Evolutionary conservation across 345 rosid genomes (phyloP).

Genomic region (Populus deltoides): DNA sequence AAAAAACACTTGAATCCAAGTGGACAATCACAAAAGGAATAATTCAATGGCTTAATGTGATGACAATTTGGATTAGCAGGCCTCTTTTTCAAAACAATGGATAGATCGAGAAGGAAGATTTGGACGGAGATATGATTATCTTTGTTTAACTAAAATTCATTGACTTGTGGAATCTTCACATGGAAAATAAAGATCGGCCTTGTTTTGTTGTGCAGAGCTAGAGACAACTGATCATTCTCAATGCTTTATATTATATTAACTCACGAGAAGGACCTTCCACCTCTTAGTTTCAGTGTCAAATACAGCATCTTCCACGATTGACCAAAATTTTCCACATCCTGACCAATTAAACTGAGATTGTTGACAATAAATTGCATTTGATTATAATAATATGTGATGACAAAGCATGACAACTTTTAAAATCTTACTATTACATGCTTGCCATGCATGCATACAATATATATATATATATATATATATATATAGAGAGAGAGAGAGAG

Average conservation of each 20-base stretch:
- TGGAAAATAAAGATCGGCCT: slow-evolving; percentile 15
- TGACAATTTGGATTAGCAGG: not conserved
- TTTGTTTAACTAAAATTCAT: slow-evolving; percentile 11
- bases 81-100: slow-evolving; percentile 14
- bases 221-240: slow-evolving; percentile 37
- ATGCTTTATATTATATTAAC: slow-evolving; percentile 3
- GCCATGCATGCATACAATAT: too few species aligned
- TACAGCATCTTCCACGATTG: slow-evolving; percentile 27
- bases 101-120: not conserved
- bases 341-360: slow-evolving; percentile 46
- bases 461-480: too few species aligned
- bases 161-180: slow-evolving; percentile 37
- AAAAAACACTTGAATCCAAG: not conserved
- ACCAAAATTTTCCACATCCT: slow-evolving; percentile 36
- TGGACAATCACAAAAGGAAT: not conserved
- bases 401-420: not conserved
- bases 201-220: slow-evolving; percentile 6
- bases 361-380: not conserved
- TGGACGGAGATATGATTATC: not conserved
- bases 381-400: not conserved
- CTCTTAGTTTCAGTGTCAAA: slow-evolving; percentile 32
- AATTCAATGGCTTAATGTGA: not conserved
- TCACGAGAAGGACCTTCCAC: slow-evolving; percentile 39
- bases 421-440: not conserved
- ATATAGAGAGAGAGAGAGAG: too few species aligned